These are phyloP conservation scores for Torulaspora quercuum DNA, from an alignment of 805 yeast genomes.

Conservation along the genomic window DNA sequence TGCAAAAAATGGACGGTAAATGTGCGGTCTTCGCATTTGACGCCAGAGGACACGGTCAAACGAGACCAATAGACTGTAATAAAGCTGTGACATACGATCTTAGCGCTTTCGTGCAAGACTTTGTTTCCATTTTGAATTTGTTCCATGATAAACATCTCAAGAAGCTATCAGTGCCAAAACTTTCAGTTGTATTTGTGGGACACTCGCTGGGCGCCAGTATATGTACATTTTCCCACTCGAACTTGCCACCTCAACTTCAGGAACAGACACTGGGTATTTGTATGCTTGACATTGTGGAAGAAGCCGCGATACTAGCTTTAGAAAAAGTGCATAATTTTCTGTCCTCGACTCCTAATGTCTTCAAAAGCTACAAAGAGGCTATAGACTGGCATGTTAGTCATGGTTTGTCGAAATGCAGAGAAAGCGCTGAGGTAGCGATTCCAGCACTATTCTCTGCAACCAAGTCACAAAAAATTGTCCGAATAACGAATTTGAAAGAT, in stretches of 20 bases:
- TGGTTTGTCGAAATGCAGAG: constrained; percentile 49
- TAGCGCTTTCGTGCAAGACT: constrained; percentile 56
- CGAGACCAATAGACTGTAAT: constrained; percentile 31
- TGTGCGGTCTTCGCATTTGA: constrained; percentile 75
- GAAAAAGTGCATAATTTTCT: constrained; percentile 65
- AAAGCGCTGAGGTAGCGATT: constrained; percentile 72
- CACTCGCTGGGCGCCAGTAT: constrained; percentile 94
- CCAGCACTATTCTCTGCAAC: constrained; percentile 54
- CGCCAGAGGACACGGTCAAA: constrained; percentile 79
- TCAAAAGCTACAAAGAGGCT: constrained; percentile 53
- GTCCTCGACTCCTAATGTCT: constrained; percentile 57
- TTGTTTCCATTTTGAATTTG: constrained; percentile 43
- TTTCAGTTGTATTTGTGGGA: constrained; percentile 61
- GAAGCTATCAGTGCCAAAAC: constrained; percentile 10
- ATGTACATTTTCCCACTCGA: constrained; percentile 50
- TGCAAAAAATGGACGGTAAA: constrained; percentile 32
- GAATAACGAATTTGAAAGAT: constrained; percentile 61
- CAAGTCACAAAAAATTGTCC: constrained; percentile 36
- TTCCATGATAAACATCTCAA: constrained; percentile 33
- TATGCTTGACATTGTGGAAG: constrained; percentile 91
- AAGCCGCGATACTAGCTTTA: constrained; percentile 74
- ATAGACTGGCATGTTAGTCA: constrained; percentile 77
- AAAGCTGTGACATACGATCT: constrained; percentile 43
- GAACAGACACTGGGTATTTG: constrained; percentile 58
- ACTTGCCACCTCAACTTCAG: constrained; percentile 20